Evolutionary conservation across 257 asterid species (phyloP), one percentile per base, ranked within the genome.

Genomic region (Jaltomata sinuosa): DNA sequence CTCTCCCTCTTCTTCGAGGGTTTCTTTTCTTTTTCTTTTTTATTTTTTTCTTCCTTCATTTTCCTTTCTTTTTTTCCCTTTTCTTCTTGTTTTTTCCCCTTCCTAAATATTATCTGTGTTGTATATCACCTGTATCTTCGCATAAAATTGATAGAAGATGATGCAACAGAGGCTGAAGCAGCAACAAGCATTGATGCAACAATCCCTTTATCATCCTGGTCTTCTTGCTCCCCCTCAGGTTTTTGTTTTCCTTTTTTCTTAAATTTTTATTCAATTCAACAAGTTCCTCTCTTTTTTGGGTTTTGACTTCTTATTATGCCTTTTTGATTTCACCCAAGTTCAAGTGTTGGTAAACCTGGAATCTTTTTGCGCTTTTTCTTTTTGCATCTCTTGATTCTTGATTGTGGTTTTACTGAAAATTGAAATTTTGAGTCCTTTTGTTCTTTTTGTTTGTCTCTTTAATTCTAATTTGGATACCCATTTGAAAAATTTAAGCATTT

Each of bases 181-280:
- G 31, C 80, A 92, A 80, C 94, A 90, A 80, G 95, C 94, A 53
- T 62, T 94, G 90, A 92, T 93, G 97, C 98, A 94, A 87, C 97
- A 93, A 80, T 90, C 98, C 29, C 93, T 93, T 31, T 94, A 92
- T 84, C 97, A 94, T 81, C 97, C 98, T 29, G 97, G 93, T 59
- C 92, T 93, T 64, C 82, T 94, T 61, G 93, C 93, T 42, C 90
- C 91, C 85, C 94, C 97, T 61, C 98, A 91, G 97, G 98, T 18
- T n/a, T n/a, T n/a, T n/a, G n/a, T n/a, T n/a, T 25, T 29, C 36
- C 3, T 15, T 29, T 64, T 18, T 64, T 29, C 4, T 62, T n/a
- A n/a, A n/a, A n/a, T n/a, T n/a, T n/a, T n/a, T n/a, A n/a, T n/a
- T n/a, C n/a, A n/a, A n/a, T n/a, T n/a, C n/a, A n/a, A n/a, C n/a